Evolutionary conservation across 73 alveolate species (phyloP).

Genomic region (Stentor roeselii): DNA sequence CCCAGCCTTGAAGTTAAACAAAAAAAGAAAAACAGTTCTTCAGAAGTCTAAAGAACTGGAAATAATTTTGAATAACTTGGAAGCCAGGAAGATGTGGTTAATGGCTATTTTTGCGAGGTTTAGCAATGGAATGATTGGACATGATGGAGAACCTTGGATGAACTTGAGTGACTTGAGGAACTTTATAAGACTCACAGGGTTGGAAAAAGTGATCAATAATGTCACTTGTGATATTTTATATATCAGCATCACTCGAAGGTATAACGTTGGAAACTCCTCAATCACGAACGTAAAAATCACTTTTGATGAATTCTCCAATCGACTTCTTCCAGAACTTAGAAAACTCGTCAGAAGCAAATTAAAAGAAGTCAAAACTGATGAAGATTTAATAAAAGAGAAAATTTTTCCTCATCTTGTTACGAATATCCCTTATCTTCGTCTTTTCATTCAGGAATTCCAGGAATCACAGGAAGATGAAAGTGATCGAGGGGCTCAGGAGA

Average conservation of each 20-base stretch:
- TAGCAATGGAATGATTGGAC: not conserved
- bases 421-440: not conserved
- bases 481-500: too few species aligned
- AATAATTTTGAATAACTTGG: too few species aligned
- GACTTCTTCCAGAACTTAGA: not conserved
- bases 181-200: slow-evolving; percentile 11
- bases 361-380: not conserved
- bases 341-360: not conserved
- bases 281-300: not conserved
- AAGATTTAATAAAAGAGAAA: not conserved
- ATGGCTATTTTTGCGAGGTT: not conserved
- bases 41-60: not conserved
- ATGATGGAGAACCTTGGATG: slow-evolving; percentile 6
- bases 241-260: not conserved
- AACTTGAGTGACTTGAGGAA: slow-evolving; percentile 7
- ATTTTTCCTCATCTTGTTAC: not conserved
- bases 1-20: not conserved
- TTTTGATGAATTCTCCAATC: not conserved
- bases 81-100: not conserved
- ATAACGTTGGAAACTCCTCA: not conserved
- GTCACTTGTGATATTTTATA: slow-evolving; percentile 12
- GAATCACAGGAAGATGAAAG: too few species aligned
- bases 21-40: not conserved
- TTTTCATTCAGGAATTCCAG: too few species aligned
- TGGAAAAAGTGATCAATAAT: not conserved